Conservation (phyloP, 371 early-diverging fungal species). For the Paraphysoderma sedebokerense region DNA sequence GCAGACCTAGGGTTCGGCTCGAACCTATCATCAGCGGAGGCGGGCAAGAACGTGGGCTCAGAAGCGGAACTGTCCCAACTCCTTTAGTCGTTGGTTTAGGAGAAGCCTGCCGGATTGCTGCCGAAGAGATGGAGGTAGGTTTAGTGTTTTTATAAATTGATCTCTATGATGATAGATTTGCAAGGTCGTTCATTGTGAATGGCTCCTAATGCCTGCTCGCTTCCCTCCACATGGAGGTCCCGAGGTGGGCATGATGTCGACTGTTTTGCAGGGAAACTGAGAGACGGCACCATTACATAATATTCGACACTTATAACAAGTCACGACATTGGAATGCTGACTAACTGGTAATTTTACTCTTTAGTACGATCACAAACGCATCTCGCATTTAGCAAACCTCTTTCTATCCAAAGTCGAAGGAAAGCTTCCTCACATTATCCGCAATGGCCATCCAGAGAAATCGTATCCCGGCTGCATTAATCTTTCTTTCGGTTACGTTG, state of each 20-base stretch:
- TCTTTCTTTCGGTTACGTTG: constrained; percentile 98
- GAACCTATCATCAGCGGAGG: constrained; percentile 92
- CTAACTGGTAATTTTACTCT: not conserved
- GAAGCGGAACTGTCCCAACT: constrained; percentile 96
- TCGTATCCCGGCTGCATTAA: constrained; percentile 96
- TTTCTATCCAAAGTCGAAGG: constrained; percentile 62
- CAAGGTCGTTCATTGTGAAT: too few species aligned
- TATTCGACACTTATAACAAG: not conserved
- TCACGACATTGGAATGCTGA: constrained; percentile 2
- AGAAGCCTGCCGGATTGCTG: constrained; percentile 79
- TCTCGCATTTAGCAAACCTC: constrained; percentile 53
- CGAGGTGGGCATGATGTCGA: too few species aligned
- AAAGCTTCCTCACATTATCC: constrained; percentile 59
- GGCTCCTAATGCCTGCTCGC: too few species aligned
- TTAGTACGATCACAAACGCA: constrained; percentile 64
- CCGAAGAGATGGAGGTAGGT: constrained; percentile 73
- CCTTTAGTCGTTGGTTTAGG: constrained; percentile 95
- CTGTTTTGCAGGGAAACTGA: constrained; percentile 55
- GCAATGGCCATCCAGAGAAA: constrained; percentile 71
- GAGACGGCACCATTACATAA: constrained; percentile 6
- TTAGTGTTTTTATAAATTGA: not conserved
- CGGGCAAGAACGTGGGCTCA: constrained; percentile 96
- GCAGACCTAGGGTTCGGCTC: constrained; percentile 90
- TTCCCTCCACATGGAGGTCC: too few species aligned
- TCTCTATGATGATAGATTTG: constrained; percentile 7